Conservation (phyloP, 257 asterid species). For the Plantago elongata region DNA sequence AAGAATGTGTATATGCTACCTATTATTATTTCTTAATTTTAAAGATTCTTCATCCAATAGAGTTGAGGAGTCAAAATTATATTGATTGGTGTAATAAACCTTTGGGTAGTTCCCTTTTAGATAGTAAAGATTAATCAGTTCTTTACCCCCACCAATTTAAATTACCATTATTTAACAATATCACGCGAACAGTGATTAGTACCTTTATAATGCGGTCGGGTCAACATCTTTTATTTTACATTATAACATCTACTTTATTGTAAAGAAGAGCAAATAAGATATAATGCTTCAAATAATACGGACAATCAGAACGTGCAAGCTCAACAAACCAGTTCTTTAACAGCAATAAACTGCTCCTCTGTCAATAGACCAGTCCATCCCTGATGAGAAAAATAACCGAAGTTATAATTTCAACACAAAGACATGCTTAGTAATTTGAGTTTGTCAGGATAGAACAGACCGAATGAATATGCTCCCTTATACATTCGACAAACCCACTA, state of each 20-base stretch:
- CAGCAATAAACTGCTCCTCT: slow-evolving; percentile 93
- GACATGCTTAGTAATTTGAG: slow-evolving; percentile 6
- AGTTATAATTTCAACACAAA: slow-evolving; percentile 16
- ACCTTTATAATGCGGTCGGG: no score
- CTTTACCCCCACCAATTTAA: no score
- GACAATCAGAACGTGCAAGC: slow-evolving; percentile 14
- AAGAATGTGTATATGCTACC: no score
- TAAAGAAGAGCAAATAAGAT: slow-evolving; percentile 1
- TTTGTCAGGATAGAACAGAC: slow-evolving; percentile 40
- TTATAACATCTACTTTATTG: background rate
- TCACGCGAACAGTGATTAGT: no score
- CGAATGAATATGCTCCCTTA: slow-evolving; percentile 88
- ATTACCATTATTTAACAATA: no score
- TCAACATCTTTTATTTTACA: no score
- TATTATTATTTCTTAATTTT: no score
- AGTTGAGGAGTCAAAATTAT: no score
- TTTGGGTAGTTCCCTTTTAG: no score
- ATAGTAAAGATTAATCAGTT: no score
- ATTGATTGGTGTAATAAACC: no score
- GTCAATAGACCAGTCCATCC: slow-evolving; percentile 76
- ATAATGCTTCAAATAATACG: slow-evolving; percentile 8
- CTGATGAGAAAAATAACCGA: slow-evolving; percentile 29
- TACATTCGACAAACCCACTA: slow-evolving; percentile 95
- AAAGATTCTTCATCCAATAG: no score
- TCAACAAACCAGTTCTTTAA: slow-evolving; percentile 71